Conservation (phyloP, 768 basidiomycete species). For the Leccinellum rugosiceps region DNA sequence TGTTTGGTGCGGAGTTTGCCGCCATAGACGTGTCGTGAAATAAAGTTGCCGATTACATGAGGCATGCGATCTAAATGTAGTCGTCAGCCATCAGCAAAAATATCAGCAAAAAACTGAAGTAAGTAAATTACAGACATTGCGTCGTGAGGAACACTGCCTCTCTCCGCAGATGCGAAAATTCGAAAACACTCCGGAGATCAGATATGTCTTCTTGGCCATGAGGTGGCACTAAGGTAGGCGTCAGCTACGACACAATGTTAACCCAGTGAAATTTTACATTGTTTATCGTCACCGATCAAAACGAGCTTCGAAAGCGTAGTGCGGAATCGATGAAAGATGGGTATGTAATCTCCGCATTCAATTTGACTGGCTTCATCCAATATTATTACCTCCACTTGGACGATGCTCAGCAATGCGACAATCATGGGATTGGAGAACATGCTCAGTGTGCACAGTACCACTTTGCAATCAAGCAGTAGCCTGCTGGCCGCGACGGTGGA, state of each 20-base stretch:
- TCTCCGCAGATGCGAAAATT: slow-evolving; percentile 54
- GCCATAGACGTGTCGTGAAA: slow-evolving; percentile 64
- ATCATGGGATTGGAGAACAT: slow-evolving; percentile 38
- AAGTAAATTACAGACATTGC: slow-evolving; percentile 64
- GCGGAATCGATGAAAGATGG: slow-evolving; percentile 29
- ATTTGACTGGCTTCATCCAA: slow-evolving; percentile 52
- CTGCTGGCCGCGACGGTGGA: slow-evolving; percentile 15
- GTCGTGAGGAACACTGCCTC: slow-evolving; percentile 56
- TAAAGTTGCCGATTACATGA: slow-evolving; percentile 64
- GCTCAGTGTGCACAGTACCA: slow-evolving; percentile 47
- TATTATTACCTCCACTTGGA: slow-evolving; percentile 37
- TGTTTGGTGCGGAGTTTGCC: slow-evolving; percentile 56
- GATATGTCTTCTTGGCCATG: slow-evolving; percentile 68
- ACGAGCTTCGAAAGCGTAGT: slow-evolving; percentile 34
- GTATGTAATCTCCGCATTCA: slow-evolving; percentile 39
- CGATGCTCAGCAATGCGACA: slow-evolving; percentile 16
- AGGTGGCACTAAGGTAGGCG: slow-evolving; percentile 61
- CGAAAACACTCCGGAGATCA: slow-evolving; percentile 72
- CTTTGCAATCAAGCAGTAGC: slow-evolving; percentile 27
- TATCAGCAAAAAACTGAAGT: neutral
- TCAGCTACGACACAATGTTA: neutral
- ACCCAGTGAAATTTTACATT: slow-evolving; percentile 25
- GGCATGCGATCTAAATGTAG: slow-evolving; percentile 74
- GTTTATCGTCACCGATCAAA: slow-evolving; percentile 40
- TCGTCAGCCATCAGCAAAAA: neutral